Conservation (phyloP, 139 green algal species). For the Eudorina sp. region DNA sequence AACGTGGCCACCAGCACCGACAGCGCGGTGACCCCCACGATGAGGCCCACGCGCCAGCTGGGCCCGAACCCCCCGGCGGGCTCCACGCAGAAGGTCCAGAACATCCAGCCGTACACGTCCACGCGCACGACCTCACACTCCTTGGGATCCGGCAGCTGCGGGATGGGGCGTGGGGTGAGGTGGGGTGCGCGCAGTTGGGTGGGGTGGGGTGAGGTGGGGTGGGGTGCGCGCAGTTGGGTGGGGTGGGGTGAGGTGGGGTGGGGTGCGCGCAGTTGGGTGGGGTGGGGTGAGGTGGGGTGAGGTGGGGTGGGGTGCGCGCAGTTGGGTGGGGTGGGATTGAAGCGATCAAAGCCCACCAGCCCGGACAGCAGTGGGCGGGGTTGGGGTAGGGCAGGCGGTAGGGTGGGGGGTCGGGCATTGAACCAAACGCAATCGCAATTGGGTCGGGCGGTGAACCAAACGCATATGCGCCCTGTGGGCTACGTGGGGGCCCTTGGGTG, state of each 20-base stretch:
- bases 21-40: conserved; percentile 45
- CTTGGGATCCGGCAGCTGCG: neutral
- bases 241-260: neutral
- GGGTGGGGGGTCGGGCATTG: too few relatives aligned
- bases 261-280: too few relatives aligned
- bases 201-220: neutral
- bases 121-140: conserved; percentile 2
- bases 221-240: too few relatives aligned
- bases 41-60: neutral
- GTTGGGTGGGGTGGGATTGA: neutral
- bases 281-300: neutral
- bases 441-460: too few relatives aligned
- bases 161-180: neutral
- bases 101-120: conserved; percentile 13
- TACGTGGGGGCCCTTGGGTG: too few relatives aligned
- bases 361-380: too few relatives aligned
- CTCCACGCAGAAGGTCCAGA: conserved; percentile 17
- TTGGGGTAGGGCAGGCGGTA: too few relatives aligned
- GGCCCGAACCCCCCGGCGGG: neutral
- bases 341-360: neutral
- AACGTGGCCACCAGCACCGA: conserved; percentile 25
- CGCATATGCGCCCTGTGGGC: too few relatives aligned
- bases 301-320: too few relatives aligned
- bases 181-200: too few relatives aligned
- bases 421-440: too few relatives aligned